Base-by-base conservation (phyloP, 306 rosid species). In the Glycyrrhiza uralensis region DNA sequence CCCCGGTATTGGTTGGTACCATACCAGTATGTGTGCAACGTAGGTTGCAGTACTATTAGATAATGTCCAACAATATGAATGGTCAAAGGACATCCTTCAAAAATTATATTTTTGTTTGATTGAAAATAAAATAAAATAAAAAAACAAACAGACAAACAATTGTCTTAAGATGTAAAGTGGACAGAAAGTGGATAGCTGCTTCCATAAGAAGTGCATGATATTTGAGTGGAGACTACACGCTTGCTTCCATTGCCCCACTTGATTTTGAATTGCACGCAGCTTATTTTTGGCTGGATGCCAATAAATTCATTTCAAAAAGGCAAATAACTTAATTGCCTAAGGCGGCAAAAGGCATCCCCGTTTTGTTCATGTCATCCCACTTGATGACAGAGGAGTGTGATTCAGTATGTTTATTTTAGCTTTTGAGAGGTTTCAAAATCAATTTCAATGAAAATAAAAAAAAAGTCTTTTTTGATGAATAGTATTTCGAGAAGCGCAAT, bases 141-240 rank as follows among this genome's bases (percentile, higher is more conserved):
- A n/a, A n/a, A n/a, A n/a, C n/a, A 19, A 19, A 7, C 13, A 50
- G 20, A 51, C 7, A 10, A 9, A 20, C 29, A 4, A 57, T 57
- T 29, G n/a, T 3, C 14, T 38, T 57, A 2, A 29, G 23, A 0
- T 57, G 23, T 2, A 57, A 57, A 57, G 64, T n/a, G n/a, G n/a
- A n/a, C n/a, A 6, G 39, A 71, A 35, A 44, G 24, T 30, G 20
- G 47, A 19, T 6, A 12, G 6, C 33, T 57, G 45, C 32, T 58
- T 57, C 22, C 68, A 30, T 24, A 28, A 55, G 39, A 30, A 71
- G 13, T 55, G 42, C n/a, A 44, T n/a, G n/a, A 44, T 18, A 3
- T 44, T 72, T 45, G 46, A 49, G 78, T 74, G 82, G 81, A 69
- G 41, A 14, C 22, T 28, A 29, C 70, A 68, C 58, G 72, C 66